A percentile compares a stretch with the other conserved stretches of the same genome.
Conservation (phyloP, 2,329 filamentous ascomycete genomes). For the Ceratocystis colombiana region DNA sequence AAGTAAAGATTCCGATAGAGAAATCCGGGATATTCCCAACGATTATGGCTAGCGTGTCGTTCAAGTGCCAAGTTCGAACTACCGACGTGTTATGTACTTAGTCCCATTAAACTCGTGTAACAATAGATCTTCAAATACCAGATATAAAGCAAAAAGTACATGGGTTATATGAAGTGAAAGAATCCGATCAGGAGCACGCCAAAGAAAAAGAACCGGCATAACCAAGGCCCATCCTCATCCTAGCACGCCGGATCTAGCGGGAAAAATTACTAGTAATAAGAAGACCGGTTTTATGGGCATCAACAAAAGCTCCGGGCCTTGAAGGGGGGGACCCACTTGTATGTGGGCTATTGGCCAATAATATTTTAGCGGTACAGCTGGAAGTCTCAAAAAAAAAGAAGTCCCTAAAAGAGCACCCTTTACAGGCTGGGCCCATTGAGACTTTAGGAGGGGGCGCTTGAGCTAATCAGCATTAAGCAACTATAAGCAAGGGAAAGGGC, state of each 20-base stretch:
- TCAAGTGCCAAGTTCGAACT: not conserved
- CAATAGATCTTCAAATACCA: too few species aligned
- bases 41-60: not conserved
- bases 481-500: conserved; percentile 3
- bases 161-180: not conserved
- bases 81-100: not conserved
- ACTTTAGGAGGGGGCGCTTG: not conserved
- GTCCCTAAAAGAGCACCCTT: not conserved
- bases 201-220: not conserved
- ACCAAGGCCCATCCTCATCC: not conserved
- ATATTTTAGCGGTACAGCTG: conserved; percentile 13
- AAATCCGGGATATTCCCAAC: not conserved
- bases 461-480: conserved; percentile 13
- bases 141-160: not conserved
- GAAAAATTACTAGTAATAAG: not conserved
- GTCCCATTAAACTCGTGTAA: conserved; percentile 7
- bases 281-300: not conserved
- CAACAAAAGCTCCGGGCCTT: not conserved
- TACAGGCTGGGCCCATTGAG: conserved; percentile 8
- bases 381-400: conserved; percentile 3
- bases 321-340: not conserved
- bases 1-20: not conserved
- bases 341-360: not conserved
- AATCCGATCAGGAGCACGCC: not conserved
- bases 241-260: not conserved